These are phyloP conservation scores for Fraxinus paxiana DNA, from an alignment of 305 asterid species.

Conservation along the genomic window DNA sequence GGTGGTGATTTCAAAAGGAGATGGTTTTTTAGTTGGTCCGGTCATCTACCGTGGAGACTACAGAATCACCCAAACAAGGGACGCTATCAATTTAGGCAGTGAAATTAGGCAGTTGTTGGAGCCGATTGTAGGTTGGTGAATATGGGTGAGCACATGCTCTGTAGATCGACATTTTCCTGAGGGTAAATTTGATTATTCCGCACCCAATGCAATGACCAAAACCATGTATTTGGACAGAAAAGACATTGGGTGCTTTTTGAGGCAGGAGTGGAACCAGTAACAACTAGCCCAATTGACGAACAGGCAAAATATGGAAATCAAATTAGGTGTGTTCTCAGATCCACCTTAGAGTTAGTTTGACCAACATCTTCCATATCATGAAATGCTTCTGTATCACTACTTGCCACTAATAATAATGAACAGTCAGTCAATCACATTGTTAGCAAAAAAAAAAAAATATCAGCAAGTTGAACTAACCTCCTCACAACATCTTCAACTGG, in stretches of 20 bases:
- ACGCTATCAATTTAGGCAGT: not conserved
- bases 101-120: not conserved
- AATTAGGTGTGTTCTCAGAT: not conserved
- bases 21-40: not conserved
- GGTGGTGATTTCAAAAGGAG: not conserved
- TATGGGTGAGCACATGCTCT: not conserved
- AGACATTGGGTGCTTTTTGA: not conserved
- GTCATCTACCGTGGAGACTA: not conserved
- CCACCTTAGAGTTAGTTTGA: not conserved
- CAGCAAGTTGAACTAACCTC: slow-evolving; percentile 25
- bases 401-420: not conserved
- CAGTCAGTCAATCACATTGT: not conserved
- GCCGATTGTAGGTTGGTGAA: not conserved
- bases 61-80: not conserved
- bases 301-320: not conserved
- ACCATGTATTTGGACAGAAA: not conserved
- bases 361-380: not conserved
- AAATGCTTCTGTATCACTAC: not conserved
- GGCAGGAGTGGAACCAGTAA: not conserved
- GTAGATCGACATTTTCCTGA: not conserved
- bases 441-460: not conserved
- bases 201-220: not conserved
- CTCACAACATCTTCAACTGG: slow-evolving; percentile 29
- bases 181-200: not conserved
- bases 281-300: not conserved